phyloP scores from a whole-genome alignment of 2,329 filamentous ascomycete genomes.

The Westerdykella aurantiaca region DNA sequence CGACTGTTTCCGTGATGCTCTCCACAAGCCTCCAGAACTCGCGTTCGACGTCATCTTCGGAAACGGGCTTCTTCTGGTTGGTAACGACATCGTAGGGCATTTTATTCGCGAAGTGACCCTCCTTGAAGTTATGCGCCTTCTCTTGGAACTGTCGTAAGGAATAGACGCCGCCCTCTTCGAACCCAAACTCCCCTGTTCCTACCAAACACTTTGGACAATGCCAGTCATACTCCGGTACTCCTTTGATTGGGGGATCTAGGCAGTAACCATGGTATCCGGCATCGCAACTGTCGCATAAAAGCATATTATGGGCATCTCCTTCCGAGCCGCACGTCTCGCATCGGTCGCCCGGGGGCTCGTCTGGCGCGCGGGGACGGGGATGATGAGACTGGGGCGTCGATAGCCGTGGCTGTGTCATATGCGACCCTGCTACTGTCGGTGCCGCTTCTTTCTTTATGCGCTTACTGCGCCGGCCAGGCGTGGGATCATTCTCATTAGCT shows the following conservation, averaged over 20 bases:
- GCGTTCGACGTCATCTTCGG: conserved; percentile 90
- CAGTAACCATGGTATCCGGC: conserved; percentile 81
- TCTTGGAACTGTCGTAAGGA: conserved; percentile 94
- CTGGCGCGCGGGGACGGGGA: conserved; percentile 49
- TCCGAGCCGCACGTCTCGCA: conserved; percentile 83
- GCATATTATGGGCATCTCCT: conserved; percentile 63
- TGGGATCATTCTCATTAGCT: conserved; percentile 50
- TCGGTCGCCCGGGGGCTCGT: conserved; percentile 57
- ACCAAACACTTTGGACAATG: conserved; percentile 93
- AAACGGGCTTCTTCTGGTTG: conserved; percentile 73
- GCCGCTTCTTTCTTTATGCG: conserved; percentile 72
- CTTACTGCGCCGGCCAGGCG: conserved; percentile 70
- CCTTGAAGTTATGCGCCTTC: conserved; percentile 91
- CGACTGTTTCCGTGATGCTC: conserved; percentile 88
- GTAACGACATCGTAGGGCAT: conserved; percentile 81
- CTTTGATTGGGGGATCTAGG: conserved; percentile 76
- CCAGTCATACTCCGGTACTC: conserved; percentile 81
- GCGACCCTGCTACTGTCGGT: conserved; percentile 87
- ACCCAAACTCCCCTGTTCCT: conserved; percentile 93
- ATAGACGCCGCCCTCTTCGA: conserved; percentile 93
- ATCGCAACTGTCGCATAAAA: conserved; percentile 89
- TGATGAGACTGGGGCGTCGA: conserved; percentile 60
- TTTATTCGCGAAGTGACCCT: conserved; percentile 84
- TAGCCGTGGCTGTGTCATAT: conserved; percentile 91
- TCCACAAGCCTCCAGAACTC: conserved; percentile 97